Base-by-base conservation (phyloP, 2,329 filamentous ascomycete genomes). In the Chaetomium strumarium region DNA sequence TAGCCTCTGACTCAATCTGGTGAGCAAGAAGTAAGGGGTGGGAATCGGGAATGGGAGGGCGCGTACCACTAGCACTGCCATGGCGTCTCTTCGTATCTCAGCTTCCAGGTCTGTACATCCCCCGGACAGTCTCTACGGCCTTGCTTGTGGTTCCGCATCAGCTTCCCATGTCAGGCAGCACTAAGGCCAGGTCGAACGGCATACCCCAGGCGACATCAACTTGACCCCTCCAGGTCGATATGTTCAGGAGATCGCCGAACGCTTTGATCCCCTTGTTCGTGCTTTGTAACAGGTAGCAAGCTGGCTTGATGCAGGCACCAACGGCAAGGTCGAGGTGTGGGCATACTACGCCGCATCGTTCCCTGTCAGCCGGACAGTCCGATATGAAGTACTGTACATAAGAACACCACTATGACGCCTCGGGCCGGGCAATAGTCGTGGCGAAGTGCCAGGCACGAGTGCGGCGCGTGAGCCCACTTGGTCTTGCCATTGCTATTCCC, bases 311-410 rank as follows among this genome's bases (percentile, higher is more conserved):
- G 48, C 48, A 47, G 52, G 47, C 47, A 54, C 46, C 30, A 17
- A 43, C 24, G 17, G 7, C 29, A 6, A 37, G 4, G 20, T 17
- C 24, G 4, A 24, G 24, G 24, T 24, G 24, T 24, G 24, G 24
- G 7, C 24, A 24, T 24, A 17, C 51, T 37, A 51, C 46, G 56
- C 51, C 51, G 51, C 46, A 52, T 11, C 51, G 44, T 47, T 44
- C 52, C n/a, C 16, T 52, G 56, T 58, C 56, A 58, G 53, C 53
- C 56, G 53, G 55, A 39, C 49, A 51, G 39, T 57, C 44, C 48
- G 52, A 48, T 44, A n/a, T n/a, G n/a, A n/a, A n/a, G n/a, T n/a
- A n/a, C n/a, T n/a, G 49, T 30, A 30, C 36, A 43, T 41, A 19
- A 40, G 46, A 24, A 16, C 11, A 17, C 19, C 14, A 43, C 33